Evolutionary conservation across 2,329 filamentous ascomycete genomes (phyloP).

Genomic region (Fusarium camptoceras): DNA sequence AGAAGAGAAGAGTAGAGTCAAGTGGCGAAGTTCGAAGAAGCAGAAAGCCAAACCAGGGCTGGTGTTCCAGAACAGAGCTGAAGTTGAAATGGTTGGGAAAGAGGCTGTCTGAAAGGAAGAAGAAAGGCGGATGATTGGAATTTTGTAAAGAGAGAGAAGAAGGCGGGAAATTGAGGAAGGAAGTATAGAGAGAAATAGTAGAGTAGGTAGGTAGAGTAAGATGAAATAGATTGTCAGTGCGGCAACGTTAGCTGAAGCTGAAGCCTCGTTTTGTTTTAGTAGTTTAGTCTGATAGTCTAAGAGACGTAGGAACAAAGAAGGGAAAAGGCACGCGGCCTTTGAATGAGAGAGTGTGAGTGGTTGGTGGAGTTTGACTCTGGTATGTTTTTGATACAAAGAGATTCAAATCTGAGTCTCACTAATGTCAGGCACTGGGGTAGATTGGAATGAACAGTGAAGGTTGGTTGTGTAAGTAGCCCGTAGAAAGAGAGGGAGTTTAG

Average conservation of each 20-base stretch:
- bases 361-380: conserved; percentile 21
- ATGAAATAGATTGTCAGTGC: conserved; percentile 3
- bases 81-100: conserved; percentile 11
- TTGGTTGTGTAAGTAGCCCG: conserved; percentile 3
- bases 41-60: conserved; percentile 7
- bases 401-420: conserved; percentile 6
- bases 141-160: conserved; percentile 12
- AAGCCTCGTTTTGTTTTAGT: conserved; percentile 8
- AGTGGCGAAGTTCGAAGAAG: not conserved
- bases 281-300: conserved; percentile 20
- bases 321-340: conserved; percentile 19
- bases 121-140: conserved; percentile 7
- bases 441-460: not conserved
- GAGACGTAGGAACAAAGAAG: conserved; percentile 20
- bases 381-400: conserved; percentile 37
- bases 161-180: conserved; percentile 13
- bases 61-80: conserved; percentile 2
- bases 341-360: conserved; percentile 3
- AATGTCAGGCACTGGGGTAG: not conserved
- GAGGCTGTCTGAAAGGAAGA: conserved; percentile 15
- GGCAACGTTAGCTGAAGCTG: not conserved
- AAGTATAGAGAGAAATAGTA: conserved; percentile 9
- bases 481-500: not conserved
- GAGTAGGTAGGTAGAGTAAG: not conserved
- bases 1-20: conserved; percentile 15